Conservation (phyloP, 2,329 filamentous ascomycete species). For the Pseudogymnoascus destructans region DNA sequence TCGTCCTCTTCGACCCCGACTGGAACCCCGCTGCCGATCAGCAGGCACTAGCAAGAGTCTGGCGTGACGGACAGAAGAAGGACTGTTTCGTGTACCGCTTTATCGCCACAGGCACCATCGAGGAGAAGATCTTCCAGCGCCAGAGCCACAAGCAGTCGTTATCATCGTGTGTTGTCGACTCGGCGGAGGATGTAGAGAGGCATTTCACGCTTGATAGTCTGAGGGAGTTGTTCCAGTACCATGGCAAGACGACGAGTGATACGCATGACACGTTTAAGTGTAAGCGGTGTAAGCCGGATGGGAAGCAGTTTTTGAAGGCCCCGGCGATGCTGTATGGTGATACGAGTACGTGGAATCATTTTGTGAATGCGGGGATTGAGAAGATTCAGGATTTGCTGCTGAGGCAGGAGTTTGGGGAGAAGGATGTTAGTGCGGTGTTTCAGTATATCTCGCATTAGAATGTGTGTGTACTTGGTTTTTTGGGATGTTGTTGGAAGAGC, state of each 20-base stretch:
- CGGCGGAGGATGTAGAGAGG: conserved; percentile 89
- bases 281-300: conserved; percentile 81
- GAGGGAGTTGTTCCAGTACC: conserved; percentile 88
- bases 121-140: conserved; percentile 98
- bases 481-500: not conserved
- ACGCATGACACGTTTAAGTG: conserved; percentile 99
- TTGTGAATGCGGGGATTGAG: conserved; percentile 65
- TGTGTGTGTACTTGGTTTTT: not conserved
- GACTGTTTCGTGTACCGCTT: conserved; percentile 99
- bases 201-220: conserved; percentile 90
- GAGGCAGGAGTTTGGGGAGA: conserved; percentile 67
- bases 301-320: conserved; percentile 76
- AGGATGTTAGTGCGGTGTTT: conserved; percentile 85
- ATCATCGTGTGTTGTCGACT: conserved; percentile 92
- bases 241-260: conserved; percentile 71
- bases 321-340: conserved; percentile 94
- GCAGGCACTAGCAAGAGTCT: conserved; percentile 90
- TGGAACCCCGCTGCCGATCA: conserved; percentile 98
- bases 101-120: conserved; percentile 93
- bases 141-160: conserved; percentile 97
- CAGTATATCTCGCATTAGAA: conserved; percentile 87
- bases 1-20: conserved; percentile 91
- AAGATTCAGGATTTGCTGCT: conserved; percentile 84
- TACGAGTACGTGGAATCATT: conserved; percentile 99
- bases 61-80: conserved; percentile 98